These are phyloP conservation scores for Globisporangium uncinulatum DNA, from an alignment of 352 stramenopile genomes.

Conservation along the genomic window DNA sequence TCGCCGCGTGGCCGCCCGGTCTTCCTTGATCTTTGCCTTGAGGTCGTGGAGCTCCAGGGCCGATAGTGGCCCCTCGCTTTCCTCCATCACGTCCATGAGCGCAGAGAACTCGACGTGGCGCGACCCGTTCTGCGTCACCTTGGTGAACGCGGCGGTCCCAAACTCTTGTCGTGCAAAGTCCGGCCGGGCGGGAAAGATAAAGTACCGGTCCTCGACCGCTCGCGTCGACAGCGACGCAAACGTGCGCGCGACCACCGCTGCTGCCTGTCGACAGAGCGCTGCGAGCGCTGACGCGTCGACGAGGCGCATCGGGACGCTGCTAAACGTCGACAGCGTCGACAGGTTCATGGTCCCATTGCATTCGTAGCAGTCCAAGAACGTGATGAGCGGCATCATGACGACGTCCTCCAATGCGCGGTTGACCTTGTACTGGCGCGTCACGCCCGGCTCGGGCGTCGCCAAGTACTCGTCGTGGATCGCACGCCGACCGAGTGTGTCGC, in stretches of 20 bases:
- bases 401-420: constrained; percentile 19
- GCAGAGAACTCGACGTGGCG: constrained; percentile 13
- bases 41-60: constrained; percentile 2
- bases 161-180: constrained; percentile 20
- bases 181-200: constrained; percentile 13
- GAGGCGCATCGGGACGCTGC: background rate
- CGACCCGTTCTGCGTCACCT: background rate
- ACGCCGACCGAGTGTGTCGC: constrained; percentile 16
- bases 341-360: constrained; percentile 17
- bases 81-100: constrained; percentile 17
- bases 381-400: constrained; percentile 22
- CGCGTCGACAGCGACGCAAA: constrained; percentile 8
- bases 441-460: background rate
- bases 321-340: constrained; percentile 2
- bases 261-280: constrained; percentile 6
- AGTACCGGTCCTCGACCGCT: constrained; percentile 11
- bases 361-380: constrained; percentile 24
- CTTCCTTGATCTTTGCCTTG: constrained; percentile 6
- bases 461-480: constrained; percentile 20
- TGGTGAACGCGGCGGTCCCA: constrained; percentile 3
- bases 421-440: constrained; percentile 16
- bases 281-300: constrained; percentile 1
- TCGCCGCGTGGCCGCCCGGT: background rate
- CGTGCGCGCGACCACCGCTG: constrained; percentile 13
- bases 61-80: background rate